Conservation (phyloP, 2,329 filamentous ascomycete species). For the Mycosphaerella arachidis region DNA sequence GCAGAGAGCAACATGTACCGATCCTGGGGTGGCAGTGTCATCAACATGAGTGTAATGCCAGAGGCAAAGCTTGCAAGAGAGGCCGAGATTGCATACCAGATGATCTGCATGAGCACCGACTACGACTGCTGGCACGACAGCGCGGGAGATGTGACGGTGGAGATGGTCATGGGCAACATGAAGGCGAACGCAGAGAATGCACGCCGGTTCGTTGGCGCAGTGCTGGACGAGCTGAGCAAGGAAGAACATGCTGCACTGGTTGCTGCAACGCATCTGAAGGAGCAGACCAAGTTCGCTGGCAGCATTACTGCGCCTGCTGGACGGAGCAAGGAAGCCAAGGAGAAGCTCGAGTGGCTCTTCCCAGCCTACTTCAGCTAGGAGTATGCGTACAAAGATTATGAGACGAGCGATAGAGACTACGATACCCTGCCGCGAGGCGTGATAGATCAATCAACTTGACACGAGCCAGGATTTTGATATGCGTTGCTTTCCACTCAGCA, state of each 20-base stretch:
- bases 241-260: slow-evolving; percentile 73
- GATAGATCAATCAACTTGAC: slow-evolving; percentile 3
- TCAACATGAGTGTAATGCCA: slow-evolving; percentile 96
- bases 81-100: slow-evolving; percentile 93
- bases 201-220: slow-evolving; percentile 74
- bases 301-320: slow-evolving; percentile 77
- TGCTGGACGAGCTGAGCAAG: slow-evolving; percentile 78
- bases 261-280: slow-evolving; percentile 74
- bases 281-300: slow-evolving; percentile 70
- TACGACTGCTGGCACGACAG: slow-evolving; percentile 96
- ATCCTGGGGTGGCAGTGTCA: slow-evolving; percentile 85
- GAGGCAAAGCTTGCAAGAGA: slow-evolving; percentile 95
- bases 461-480: background rate
- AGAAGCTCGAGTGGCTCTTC: slow-evolving; percentile 82
- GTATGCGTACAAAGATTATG: background rate
- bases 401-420: background rate
- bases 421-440: slow-evolving; percentile 2
- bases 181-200: slow-evolving; percentile 87
- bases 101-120: slow-evolving; percentile 99
- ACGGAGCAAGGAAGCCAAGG: slow-evolving; percentile 66
- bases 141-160: slow-evolving; percentile 73
- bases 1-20: slow-evolving; percentile 96
- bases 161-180: slow-evolving; percentile 98
- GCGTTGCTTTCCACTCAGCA: too few relatives aligned
- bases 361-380: slow-evolving; percentile 64